These are phyloP conservation scores for Luffa aegyptiaca DNA, from an alignment of 306 rosid species.

Conservation along the genomic window DNA sequence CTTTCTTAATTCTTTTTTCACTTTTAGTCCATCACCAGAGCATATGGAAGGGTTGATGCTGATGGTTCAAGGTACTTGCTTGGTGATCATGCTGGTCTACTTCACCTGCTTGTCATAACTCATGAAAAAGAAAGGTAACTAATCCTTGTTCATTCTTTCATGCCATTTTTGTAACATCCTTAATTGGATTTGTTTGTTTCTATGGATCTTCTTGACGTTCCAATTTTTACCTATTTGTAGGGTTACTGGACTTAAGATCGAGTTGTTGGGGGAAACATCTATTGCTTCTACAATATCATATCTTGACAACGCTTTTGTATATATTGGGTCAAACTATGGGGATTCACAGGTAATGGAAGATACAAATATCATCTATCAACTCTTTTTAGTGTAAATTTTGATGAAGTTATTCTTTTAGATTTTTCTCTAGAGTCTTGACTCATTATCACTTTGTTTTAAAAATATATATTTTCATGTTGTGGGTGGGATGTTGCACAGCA, in stretches of 20 bases:
- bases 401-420: not conserved
- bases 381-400: not conserved
- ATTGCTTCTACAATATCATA: constrained; percentile 89
- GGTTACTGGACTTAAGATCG: constrained; percentile 94
- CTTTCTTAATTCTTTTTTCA: constrained; percentile 2
- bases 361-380: not conserved
- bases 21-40: constrained; percentile 69
- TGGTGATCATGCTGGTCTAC: constrained; percentile 86
- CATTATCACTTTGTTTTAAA: not conserved
- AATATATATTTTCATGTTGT: not conserved
- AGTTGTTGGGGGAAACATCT: constrained; percentile 94
- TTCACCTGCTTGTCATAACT: constrained; percentile 88
- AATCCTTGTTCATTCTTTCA: not conserved
- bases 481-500: not conserved
- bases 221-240: constrained; percentile 28
- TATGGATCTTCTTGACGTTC: constrained; percentile 3
- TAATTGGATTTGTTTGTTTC: not conserved
- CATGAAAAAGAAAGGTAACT: constrained; percentile 92
- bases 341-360: constrained; percentile 71
- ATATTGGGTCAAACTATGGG: constrained; percentile 86
- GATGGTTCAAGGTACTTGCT: constrained; percentile 97
- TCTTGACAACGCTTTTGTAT: constrained; percentile 91
- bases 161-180: not conserved
- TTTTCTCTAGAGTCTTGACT: not conserved
- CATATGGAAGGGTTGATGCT: constrained; percentile 93